A percentile compares a stretch with the other conserved stretches of the same genome.
phyloP scores from a whole-genome alignment of 768 basidiomycete species.

The Russula virescens region DNA sequence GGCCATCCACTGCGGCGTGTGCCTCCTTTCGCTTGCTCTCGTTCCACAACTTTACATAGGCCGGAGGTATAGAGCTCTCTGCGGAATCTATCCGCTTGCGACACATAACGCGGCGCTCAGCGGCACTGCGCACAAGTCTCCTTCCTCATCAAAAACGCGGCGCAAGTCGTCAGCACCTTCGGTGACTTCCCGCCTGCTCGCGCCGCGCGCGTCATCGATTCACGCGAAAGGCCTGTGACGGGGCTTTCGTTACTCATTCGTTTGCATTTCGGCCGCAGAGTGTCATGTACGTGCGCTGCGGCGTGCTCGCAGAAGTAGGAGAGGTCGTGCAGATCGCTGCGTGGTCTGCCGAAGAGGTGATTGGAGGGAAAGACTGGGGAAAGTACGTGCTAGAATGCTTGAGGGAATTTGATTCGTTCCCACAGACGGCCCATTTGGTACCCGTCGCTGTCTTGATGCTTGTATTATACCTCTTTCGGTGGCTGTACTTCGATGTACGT shows the following conservation, averaged over 20 bases:
- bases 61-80: slow-evolving; percentile 87
- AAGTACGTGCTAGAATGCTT: slow-evolving; percentile 77
- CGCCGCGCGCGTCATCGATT: slow-evolving; percentile 79
- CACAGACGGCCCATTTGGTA: slow-evolving; percentile 54
- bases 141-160: slow-evolving; percentile 80
- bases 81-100: slow-evolving; percentile 64
- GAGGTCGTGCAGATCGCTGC: slow-evolving; percentile 71
- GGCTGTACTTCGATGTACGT: too few species aligned
- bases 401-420: slow-evolving; percentile 90
- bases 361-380: slow-evolving; percentile 31
- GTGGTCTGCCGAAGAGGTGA: slow-evolving; percentile 37
- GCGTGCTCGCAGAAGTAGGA: slow-evolving; percentile 88
- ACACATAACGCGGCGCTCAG: slow-evolving; percentile 63
- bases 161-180: slow-evolving; percentile 73
- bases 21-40: slow-evolving; percentile 82
- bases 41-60: slow-evolving; percentile 63
- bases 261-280: slow-evolving; percentile 58
- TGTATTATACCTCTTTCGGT: slow-evolving; percentile 21
- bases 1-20: slow-evolving; percentile 90
- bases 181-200: slow-evolving; percentile 54
- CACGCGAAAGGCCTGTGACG: slow-evolving; percentile 91
- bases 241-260: slow-evolving; percentile 69
- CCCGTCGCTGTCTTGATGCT: slow-evolving; percentile 50
- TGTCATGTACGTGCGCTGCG: slow-evolving; percentile 90
- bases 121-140: slow-evolving; percentile 45